Evolutionary conservation across 148 eudicot species (phyloP).

Genomic region (Camellia lanceoleosa): DNA sequence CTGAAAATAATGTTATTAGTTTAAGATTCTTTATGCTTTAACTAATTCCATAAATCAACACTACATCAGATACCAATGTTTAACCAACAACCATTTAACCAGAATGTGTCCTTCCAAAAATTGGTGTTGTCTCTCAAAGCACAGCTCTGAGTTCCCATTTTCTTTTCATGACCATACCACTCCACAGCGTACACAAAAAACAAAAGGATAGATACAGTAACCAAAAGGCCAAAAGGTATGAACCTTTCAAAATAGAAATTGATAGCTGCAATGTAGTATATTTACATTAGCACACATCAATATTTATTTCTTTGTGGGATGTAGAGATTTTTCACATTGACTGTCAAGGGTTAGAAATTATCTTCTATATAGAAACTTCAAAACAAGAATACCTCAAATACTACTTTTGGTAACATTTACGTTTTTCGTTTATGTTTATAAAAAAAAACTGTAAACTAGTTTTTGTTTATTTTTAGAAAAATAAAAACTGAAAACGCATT

Average conservation of each 20-base stretch:
- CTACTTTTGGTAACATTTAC: too few relatives aligned
- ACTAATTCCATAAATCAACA: neutral
- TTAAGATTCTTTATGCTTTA: conserved; percentile 1
- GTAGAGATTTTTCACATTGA: neutral
- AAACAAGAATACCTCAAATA: neutral
- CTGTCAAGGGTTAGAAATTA: neutral
- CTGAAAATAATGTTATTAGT: neutral
- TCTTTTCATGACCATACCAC: too few relatives aligned
- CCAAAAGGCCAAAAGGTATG: too few relatives aligned
- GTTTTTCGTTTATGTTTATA: too few relatives aligned
- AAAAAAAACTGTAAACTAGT: too few relatives aligned
- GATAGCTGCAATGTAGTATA: neutral
- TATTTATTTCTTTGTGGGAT: neutral
- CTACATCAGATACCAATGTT: neutral
- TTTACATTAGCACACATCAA: neutral
- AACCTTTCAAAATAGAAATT: neutral
- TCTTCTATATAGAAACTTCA: neutral
- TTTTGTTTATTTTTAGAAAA: too few relatives aligned
- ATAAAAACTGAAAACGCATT: too few relatives aligned
- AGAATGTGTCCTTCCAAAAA: too few relatives aligned
- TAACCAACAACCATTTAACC: neutral
- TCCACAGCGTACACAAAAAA: neutral
- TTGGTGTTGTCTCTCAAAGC: too few relatives aligned
- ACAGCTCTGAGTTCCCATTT: too few relatives aligned
- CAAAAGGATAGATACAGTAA: neutral